Conservation (phyloP, 805 yeast genomes). For the Saccharomyces kudriavzevii region DNA sequence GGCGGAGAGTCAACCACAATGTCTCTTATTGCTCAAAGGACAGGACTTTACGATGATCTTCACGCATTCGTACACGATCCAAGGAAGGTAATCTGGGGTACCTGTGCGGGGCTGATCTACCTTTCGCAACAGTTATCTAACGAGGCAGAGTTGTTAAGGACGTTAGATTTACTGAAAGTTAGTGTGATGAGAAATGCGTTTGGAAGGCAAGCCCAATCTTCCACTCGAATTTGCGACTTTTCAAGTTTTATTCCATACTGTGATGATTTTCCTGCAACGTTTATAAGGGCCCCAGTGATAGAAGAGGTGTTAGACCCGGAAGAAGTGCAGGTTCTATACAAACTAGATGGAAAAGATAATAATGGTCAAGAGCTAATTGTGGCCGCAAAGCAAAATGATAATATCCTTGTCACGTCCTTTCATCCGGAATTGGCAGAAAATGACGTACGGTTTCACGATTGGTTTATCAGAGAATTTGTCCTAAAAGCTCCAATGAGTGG, state of each 20-base stretch:
- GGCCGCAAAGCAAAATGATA: slow-evolving; percentile 59
- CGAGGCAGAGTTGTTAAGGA: slow-evolving; percentile 45
- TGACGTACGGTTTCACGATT: slow-evolving; percentile 56
- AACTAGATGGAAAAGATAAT: slow-evolving; percentile 15
- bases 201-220: slow-evolving; percentile 71
- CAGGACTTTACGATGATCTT: slow-evolving; percentile 49
- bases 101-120: slow-evolving; percentile 76
- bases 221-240: slow-evolving; percentile 42
- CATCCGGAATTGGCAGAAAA: slow-evolving; percentile 61
- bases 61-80: slow-evolving; percentile 39
- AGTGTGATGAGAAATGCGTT: slow-evolving; percentile 65
- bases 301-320: slow-evolving; percentile 21
- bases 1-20: slow-evolving; percentile 65
- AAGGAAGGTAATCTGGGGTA: slow-evolving; percentile 66
- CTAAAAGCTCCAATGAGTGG: too few species aligned
- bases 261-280: slow-evolving; percentile 37
- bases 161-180: slow-evolving; percentile 58
- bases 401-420: slow-evolving; percentile 63
- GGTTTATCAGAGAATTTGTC: slow-evolving; percentile 60
- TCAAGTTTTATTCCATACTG: slow-evolving; percentile 34
- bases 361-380: slow-evolving; percentile 40
- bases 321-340: slow-evolving; percentile 36
- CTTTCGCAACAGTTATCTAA: slow-evolving; percentile 47
- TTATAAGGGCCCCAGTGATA: slow-evolving; percentile 74
- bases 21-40: slow-evolving; percentile 60